Base-by-base conservation (phyloP, 345 rosid genomes). In the Gossypioides kirkii region DNA sequence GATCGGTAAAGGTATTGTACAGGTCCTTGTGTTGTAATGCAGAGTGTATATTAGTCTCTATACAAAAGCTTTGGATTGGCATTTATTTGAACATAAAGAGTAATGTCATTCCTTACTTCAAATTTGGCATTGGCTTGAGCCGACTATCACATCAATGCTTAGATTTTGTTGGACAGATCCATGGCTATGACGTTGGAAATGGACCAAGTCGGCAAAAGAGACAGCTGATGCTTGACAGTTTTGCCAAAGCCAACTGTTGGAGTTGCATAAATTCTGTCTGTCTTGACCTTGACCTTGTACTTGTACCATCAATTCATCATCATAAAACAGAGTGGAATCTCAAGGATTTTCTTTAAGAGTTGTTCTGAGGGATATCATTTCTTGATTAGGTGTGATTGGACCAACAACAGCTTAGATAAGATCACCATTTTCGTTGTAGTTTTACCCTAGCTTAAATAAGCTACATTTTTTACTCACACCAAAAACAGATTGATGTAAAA, bases 321-420 rank as follows among this genome's bases (percentile, higher is more conserved):
- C 70, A 46, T 1, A 66, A 32, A 14, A 66, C 71, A 66, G 70
- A 65, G 38, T 43, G 70, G 54, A 65, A 65, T 65, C 70, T 65
- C 18, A 65, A 43, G 69, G 69, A 65, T 65, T 14, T 65, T 65
- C 26, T 6, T 22, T 22, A 28, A 63, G 26, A 63, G 50, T 42
- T 42, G 52, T 43, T 42, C 10, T 6, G 5, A 3, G 9, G 32
- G n/a, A 63, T 63, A 45, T 65, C 18, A 43, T 22, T 43, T 64
- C 10, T 45, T 65, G 53, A 12, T 65, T 65, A 43, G 70, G 14
- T 65, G 36, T 47, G 36, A 65, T 45, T 20, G 70, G 70, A 65
- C 70, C 70, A 64, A 43, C 70, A 64, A 43, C 69, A 20, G 10
- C 32, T 20, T 68, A 22, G 50, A 41, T 61, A 32, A 61, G 2